Evolutionary conservation across 2,329 filamentous ascomycete species (phyloP), one percentile per base, ranked within the genome.

Genomic region (Aspergillus fumigatus): DNA sequence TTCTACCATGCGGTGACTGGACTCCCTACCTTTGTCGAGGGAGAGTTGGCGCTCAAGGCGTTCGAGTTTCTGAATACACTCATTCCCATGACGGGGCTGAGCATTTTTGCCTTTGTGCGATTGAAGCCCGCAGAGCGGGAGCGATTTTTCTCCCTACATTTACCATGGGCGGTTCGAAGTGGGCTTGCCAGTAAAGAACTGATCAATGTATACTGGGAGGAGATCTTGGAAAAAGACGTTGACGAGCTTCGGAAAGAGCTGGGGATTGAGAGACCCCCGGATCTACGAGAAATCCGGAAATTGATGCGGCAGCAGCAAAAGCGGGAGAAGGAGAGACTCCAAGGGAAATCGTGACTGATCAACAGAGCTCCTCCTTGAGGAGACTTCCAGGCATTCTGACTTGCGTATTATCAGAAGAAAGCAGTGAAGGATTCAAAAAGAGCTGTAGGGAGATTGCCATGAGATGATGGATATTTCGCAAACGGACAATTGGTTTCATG

Each of bases 121-220:
- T 71, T 90, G 68, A 89, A 88, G 70, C 79, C 80, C 29, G 80
- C 78, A 14, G 86, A 89, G 67, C 78, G 84, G 71, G 75, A 80
- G 66, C 76, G 88, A 55, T 94, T 97, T 68, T 88, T 78, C 53
- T 66, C 65, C 27, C 57, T 76, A 52, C 73, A 97, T 74, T 77
- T 93, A 52, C 94, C 94, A 0, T 99, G 94, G 94, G 94, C 94
- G 38, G 75, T 97, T 48, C 79, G 84, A 53, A 97, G 96, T 72
- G 94, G 94, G 14, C 73, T 91, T 62, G 77, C 83, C 54, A 83
- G 86, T 50, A 85, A 88, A 67, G 90, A 96, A 69, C 80, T 97
- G 35, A 92, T 99, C 63, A 97, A 97, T 73, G 87, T 99, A 1
- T 99, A 96, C 71, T 99, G 94, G 94, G 94, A 99, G 76, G 91